Percentiles rank a stretch among this genome's conserved stretches.
phyloP scores from a whole-genome alignment of 169 alveolate species.

The Neospora caninum region DNA sequence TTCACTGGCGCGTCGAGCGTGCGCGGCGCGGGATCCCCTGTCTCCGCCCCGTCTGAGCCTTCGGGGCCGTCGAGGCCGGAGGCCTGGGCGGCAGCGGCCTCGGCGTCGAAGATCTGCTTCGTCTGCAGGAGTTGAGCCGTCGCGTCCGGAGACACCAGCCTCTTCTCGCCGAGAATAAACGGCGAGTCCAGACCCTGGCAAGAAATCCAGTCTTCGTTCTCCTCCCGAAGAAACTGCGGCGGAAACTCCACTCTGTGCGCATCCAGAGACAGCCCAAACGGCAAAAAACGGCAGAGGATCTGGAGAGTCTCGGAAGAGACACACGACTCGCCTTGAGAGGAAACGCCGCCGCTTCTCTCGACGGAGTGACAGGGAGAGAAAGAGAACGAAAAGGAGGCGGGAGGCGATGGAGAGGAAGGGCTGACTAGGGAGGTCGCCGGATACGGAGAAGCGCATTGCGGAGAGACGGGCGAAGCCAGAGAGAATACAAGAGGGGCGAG shows the following conservation, averaged over 20 bases:
- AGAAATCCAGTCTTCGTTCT: constrained; percentile 7
- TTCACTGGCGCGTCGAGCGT: constrained; percentile 1
- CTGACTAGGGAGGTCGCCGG: no score
- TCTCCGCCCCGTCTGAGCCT: not conserved
- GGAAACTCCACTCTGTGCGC: constrained; percentile 26
- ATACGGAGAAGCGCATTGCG: no score
- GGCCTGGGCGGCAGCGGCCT: not conserved
- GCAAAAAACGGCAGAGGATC: not conserved
- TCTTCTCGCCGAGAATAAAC: not conserved
- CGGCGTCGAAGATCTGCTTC: constrained; percentile 8
- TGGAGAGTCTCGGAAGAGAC: not conserved
- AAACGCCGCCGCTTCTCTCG: not conserved
- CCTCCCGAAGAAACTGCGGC: constrained; percentile 3
- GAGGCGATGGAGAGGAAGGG: no score
- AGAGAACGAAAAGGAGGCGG: not conserved
- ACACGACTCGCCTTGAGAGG: not conserved
- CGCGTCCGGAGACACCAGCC: constrained; percentile 12
- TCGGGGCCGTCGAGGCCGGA: not conserved
- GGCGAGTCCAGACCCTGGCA: constrained; percentile 15
- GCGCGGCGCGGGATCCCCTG: not conserved
- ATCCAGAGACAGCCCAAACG: not conserved
- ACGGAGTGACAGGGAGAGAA: not conserved
- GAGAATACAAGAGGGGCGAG: no score
- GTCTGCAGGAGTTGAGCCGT: constrained; percentile 24
- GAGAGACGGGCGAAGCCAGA: no score